Conservation (phyloP, 139 green algal species). For the Protoeuglena noctilucae region DNA sequence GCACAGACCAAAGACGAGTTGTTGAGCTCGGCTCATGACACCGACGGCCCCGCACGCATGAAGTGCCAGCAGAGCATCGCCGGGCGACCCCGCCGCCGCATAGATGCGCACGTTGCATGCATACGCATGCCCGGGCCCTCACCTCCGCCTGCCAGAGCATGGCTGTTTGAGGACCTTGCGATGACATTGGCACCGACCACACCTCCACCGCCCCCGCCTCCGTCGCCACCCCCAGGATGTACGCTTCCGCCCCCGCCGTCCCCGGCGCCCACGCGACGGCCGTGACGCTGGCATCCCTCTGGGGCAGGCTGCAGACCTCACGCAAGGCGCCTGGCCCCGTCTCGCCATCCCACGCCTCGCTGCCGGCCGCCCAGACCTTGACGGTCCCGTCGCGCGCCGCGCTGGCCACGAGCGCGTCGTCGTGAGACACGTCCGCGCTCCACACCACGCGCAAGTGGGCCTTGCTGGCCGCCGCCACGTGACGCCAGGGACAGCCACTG, state of each 20-base stretch:
- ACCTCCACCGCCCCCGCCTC: constrained; percentile 47
- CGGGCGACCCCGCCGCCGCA: too few species aligned
- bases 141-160: too few species aligned
- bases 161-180: too few species aligned
- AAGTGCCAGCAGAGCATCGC: too few species aligned
- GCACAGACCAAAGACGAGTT: too few species aligned
- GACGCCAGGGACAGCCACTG: constrained; percentile 13
- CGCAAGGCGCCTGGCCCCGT: not conserved
- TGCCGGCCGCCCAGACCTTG: constrained; percentile 35
- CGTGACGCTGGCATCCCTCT: constrained; percentile 29
- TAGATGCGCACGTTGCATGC: too few species aligned
- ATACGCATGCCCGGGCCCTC: too few species aligned
- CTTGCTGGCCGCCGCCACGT: constrained; percentile 23
- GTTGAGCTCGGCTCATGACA: too few species aligned
- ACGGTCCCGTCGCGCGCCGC: constrained; percentile 49
- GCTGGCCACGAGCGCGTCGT: constrained; percentile 31
- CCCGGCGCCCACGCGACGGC: constrained; percentile 30
- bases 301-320: constrained; percentile 7
- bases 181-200: too few species aligned
- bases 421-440: constrained; percentile 44
- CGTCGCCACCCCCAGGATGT: constrained; percentile 43
- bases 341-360: not conserved
- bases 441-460: constrained; percentile 67
- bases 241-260: not conserved
- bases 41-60: too few species aligned